Evolutionary conservation across 2,329 filamentous ascomycete species (phyloP).

Genomic region (Alternaria solani): DNA sequence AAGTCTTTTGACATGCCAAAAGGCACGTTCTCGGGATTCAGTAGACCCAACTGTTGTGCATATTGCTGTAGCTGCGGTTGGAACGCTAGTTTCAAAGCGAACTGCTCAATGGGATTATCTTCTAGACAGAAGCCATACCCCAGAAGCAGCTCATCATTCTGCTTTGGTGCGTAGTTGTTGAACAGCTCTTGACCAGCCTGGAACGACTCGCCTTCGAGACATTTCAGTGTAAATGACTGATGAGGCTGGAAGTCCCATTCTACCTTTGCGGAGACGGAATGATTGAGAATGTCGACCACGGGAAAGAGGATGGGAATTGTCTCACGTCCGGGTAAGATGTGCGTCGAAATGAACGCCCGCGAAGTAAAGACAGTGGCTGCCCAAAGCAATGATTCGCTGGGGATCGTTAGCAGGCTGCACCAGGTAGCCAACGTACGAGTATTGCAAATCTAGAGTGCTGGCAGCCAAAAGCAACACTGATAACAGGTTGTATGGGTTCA

Average conservation of each 20-base stretch:
- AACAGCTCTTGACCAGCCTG: conserved; percentile 54
- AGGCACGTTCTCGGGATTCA: conserved; percentile 29
- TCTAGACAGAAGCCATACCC: conserved; percentile 62
- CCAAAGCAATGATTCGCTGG: conserved; percentile 59
- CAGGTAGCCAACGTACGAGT: conserved; percentile 1
- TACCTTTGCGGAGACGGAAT: conserved; percentile 56
- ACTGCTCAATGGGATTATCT: conserved; percentile 58
- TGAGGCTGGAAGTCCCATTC: conserved; percentile 54
- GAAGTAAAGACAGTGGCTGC: conserved; percentile 62
- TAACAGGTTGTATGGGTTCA: neutral
- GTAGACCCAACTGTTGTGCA: conserved; percentile 25
- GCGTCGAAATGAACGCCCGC: conserved; percentile 58
- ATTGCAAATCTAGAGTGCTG: neutral
- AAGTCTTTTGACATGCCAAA: conserved; percentile 38
- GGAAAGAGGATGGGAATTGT: conserved; percentile 58
- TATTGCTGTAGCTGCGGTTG: conserved; percentile 43
- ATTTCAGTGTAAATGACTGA: conserved; percentile 50
- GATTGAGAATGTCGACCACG: conserved; percentile 60
- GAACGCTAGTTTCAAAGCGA: conserved; percentile 54
- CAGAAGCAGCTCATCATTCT: conserved; percentile 61
- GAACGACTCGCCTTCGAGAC: conserved; percentile 47
- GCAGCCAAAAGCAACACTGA: conserved; percentile 3
- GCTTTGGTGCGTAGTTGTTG: conserved; percentile 64
- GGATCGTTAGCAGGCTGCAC: conserved; percentile 23
- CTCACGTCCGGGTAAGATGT: conserved; percentile 38